Conservation (phyloP, 1,139 yeast species). For the Scheffersomyces parashehatae region DNA sequence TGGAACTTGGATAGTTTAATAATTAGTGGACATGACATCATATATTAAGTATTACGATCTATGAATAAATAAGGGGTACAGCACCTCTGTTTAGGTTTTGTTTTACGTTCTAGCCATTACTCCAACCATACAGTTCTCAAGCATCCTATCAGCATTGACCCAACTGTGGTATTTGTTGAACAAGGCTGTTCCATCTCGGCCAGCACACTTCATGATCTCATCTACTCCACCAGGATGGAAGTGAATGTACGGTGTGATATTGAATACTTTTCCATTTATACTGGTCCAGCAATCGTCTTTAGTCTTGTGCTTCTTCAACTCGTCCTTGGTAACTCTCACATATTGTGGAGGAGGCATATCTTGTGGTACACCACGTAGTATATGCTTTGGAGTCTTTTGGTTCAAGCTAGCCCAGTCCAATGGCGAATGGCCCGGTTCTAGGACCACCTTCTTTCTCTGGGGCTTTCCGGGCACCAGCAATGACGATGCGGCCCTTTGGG, state of each 20-base stretch:
- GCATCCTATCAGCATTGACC: slow-evolving; percentile 84
- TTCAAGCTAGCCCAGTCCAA: slow-evolving; percentile 80
- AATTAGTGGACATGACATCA: slow-evolving; percentile 26
- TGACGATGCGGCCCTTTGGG: slow-evolving; percentile 33
- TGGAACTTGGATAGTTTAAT: slow-evolving; percentile 62
- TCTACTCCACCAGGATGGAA: slow-evolving; percentile 94
- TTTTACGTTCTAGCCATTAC: slow-evolving; percentile 22
- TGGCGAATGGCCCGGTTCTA: slow-evolving; percentile 82
- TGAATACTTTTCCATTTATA: slow-evolving; percentile 78
- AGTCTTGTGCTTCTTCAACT: slow-evolving; percentile 59
- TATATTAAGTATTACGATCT: background rate
- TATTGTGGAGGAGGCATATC: slow-evolving; percentile 44
- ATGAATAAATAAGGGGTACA: background rate
- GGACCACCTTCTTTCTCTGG: slow-evolving; percentile 54
- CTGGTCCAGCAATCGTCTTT: slow-evolving; percentile 83
- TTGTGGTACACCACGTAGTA: slow-evolving; percentile 41
- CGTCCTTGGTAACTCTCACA: slow-evolving; percentile 57
- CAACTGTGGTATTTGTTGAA: slow-evolving; percentile 84
- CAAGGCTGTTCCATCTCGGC: slow-evolving; percentile 77
- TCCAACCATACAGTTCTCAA: slow-evolving; percentile 80
- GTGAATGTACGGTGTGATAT: slow-evolving; percentile 75
- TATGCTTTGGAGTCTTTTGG: slow-evolving; percentile 27
- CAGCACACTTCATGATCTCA: slow-evolving; percentile 79
- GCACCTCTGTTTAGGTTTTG: background rate
- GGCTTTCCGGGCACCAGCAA: slow-evolving; percentile 13